Evolutionary conservation across 108 stramenopile species (phyloP).

Genomic region (Fragilaria crotonensis): DNA sequence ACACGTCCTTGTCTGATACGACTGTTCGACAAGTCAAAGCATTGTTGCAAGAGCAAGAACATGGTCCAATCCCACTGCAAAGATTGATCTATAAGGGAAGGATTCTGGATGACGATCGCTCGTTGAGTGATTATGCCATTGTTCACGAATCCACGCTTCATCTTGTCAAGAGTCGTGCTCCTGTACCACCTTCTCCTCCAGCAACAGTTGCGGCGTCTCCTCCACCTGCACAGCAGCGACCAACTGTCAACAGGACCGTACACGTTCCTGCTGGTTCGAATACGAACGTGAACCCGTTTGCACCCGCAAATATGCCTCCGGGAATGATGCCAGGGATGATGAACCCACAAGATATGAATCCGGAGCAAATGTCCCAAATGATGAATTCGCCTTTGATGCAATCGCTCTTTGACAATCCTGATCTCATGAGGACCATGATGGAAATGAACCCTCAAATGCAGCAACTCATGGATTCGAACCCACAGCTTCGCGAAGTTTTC

Average conservation of each 20-base stretch:
- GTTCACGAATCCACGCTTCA: conserved; percentile 40
- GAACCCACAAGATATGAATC: conserved; percentile 25
- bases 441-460: conserved; percentile 90
- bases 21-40: not conserved
- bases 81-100: conserved; percentile 92
- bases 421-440: conserved; percentile 84
- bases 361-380: conserved; percentile 62
- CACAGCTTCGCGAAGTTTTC: conserved; percentile 81
- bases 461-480: conserved; percentile 79
- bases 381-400: conserved; percentile 84
- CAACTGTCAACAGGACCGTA: conserved; percentile 7
- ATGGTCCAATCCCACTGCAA: conserved; percentile 54
- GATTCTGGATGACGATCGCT: conserved; percentile 76
- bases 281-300: conserved; percentile 2
- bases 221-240: conserved; percentile 4
- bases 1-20: not conserved
- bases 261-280: not conserved
- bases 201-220: conserved; percentile 17
- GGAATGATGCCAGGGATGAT: conserved; percentile 15
- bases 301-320: not conserved
- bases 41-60: conserved; percentile 3
- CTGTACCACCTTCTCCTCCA: conserved; percentile 9
- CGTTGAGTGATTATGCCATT: conserved; percentile 54
- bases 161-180: conserved; percentile 52
- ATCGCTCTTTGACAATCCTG: conserved; percentile 80